phyloP scores from a whole-genome alignment of 805 yeast genomes.

The Pichia occidentalis region DNA sequence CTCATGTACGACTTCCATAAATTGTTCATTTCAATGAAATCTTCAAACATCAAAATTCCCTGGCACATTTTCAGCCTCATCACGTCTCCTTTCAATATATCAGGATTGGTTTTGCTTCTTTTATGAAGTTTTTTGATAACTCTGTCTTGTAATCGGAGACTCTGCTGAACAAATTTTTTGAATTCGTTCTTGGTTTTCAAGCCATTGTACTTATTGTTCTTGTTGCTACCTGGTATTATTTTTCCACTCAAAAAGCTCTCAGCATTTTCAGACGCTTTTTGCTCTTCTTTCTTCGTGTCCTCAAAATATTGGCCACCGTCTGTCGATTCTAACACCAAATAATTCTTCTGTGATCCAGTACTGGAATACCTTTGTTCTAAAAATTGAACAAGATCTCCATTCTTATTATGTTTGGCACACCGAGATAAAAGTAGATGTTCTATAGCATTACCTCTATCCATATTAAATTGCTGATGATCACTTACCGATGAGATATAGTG shows the following conservation, averaged over 20 bases:
- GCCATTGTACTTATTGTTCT: constrained; percentile 19
- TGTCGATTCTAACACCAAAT: constrained; percentile 35
- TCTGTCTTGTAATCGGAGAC: constrained; percentile 34
- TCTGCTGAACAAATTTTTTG: constrained; percentile 34
- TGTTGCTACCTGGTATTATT: neutral
- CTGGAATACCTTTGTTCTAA: constrained; percentile 40
- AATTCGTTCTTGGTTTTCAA: constrained; percentile 34
- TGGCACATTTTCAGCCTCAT: constrained; percentile 19
- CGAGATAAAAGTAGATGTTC: constrained; percentile 42
- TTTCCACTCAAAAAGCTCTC: neutral
- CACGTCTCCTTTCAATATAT: constrained; percentile 17
- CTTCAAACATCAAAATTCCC: constrained; percentile 34
- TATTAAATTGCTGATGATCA: constrained; percentile 11
- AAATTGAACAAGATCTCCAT: constrained; percentile 34
- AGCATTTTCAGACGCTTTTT: constrained; percentile 11
- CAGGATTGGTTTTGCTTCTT: constrained; percentile 22
- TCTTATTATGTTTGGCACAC: constrained; percentile 32
- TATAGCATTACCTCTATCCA: constrained; percentile 39
- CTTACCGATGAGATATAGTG: too few relatives aligned
- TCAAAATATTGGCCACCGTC: constrained; percentile 24
- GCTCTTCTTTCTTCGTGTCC: constrained; percentile 14
- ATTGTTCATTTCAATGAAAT: constrained; percentile 47
- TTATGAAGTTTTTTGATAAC: constrained; percentile 32
- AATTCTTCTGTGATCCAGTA: constrained; percentile 42
- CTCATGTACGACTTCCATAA: constrained; percentile 70